phyloP scores from a whole-genome alignment of 169 alveolate species.

The Plasmodium vinckei region DNA sequence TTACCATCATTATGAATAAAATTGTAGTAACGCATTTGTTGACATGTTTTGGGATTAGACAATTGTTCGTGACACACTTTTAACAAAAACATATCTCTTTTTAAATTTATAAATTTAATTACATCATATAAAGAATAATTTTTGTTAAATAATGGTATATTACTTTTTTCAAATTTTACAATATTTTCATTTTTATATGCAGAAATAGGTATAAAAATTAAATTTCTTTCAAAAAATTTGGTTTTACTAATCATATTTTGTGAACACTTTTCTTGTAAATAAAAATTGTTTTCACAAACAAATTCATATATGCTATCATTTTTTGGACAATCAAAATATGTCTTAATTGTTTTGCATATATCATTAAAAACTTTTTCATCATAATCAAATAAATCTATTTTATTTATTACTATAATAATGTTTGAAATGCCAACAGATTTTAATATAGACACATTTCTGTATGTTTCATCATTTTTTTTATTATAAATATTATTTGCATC shows the following conservation, averaged over 20 bases:
- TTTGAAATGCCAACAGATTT: slow-evolving; percentile 81
- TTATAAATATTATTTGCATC: slow-evolving; percentile 81
- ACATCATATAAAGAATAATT: slow-evolving; percentile 48
- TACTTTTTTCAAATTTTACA: slow-evolving; percentile 42
- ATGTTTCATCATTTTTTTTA: slow-evolving; percentile 78
- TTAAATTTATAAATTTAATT: slow-evolving; percentile 66
- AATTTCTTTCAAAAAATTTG: slow-evolving; percentile 7
- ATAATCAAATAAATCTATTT: slow-evolving; percentile 80
- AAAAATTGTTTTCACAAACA: slow-evolving; percentile 59
- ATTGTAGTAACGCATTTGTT: slow-evolving; percentile 32
- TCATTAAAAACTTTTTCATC: slow-evolving; percentile 45
- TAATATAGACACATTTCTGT: slow-evolving; percentile 77
- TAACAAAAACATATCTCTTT: slow-evolving; percentile 42
- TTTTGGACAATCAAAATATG: slow-evolving; percentile 43
- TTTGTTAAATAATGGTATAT: slow-evolving; percentile 30
- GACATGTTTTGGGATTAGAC: not conserved
- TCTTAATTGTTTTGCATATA: slow-evolving; percentile 46
- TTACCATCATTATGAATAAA: slow-evolving; percentile 24
- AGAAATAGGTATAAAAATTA: slow-evolving; percentile 54
- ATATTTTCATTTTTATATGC: slow-evolving; percentile 68
- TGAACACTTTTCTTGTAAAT: not conserved
- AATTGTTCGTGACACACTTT: slow-evolving; percentile 50
- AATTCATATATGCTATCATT: slow-evolving; percentile 55
- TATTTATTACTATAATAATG: slow-evolving; percentile 81
- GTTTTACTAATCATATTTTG: not conserved